Evolutionary conservation across 306 rosid genomes (phyloP), one percentile per base, ranked within the genome.

Genomic region (Medicago lupulina): DNA sequence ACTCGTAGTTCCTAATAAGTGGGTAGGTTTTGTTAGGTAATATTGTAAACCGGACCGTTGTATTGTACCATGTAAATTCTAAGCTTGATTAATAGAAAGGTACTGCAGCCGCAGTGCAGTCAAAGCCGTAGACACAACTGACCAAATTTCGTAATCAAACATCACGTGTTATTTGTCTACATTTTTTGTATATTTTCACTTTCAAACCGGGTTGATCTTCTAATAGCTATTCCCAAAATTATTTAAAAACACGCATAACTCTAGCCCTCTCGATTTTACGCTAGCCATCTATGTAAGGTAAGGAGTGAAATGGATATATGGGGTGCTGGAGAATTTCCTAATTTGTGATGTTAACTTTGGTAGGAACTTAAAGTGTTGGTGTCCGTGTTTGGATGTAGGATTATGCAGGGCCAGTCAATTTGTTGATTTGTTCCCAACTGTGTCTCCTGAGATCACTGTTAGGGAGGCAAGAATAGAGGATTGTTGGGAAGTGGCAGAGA

Each of bases 401-500:
- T 60, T 88, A 58, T 92, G 97, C 86, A 80, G 88, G 81, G 96
- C 98, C 41, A 96, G 93, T 81, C 98, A 96, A 87, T 84, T 90
- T 80, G 94, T 67, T 61, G 98, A 90, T 79, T 76, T 96, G 73
- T 92, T 89, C 83, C 93, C 96, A 61, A 69, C 92, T 0, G 76
- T 89, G 83, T 88, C 92, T 71, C 98, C 98, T 0, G 91, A 89
- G 71, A 84, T 96, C 50, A 88, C 83, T 10, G 98, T 96, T 11
- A 85, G 99, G 46, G 97, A 96, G 87, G 99, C 99, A 0, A 85
- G 99, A 82, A 64, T 96, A 60, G 96, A 89, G 88, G 99, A 96
- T 82, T 90, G 91, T 78, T 96, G 99, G 99, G 99, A 90, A 87
- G 99, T 96, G 79, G 99, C 98, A 18, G 98, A 96, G 91, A 96